Evolutionary conservation across 352 stramenopile genomes (phyloP).

Genomic region (Hyaloperonospora arabidopsidis): DNA sequence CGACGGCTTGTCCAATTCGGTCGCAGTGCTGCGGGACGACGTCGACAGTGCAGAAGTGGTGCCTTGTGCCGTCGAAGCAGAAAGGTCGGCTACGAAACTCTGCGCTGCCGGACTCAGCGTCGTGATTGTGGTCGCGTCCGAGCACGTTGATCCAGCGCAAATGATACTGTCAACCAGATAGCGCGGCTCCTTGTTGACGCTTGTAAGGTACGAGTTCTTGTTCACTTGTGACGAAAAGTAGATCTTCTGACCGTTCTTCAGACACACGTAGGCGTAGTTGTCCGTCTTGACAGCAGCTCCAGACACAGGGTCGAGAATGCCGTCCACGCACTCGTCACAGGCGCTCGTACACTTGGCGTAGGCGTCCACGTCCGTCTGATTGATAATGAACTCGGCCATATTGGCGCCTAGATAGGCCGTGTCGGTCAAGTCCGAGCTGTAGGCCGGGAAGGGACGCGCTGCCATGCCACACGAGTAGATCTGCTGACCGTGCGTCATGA

Average conservation of each 20-base stretch:
- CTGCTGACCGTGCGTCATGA: conserved; percentile 46
- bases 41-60: conserved; percentile 13
- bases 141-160: conserved; percentile 46
- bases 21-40: conserved; percentile 18
- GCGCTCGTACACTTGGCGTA: conserved; percentile 30
- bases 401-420: conserved; percentile 66
- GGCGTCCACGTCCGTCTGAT: conserved; percentile 34
- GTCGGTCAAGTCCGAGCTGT: conserved; percentile 57
- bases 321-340: conserved; percentile 43
- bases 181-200: conserved; percentile 44
- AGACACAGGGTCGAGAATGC: conserved; percentile 59
- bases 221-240: conserved; percentile 70
- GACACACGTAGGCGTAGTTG: conserved; percentile 68
- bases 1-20: conserved; percentile 17
- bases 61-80: conserved; percentile 16
- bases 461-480: conserved; percentile 78
- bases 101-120: conserved; percentile 41
- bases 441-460: conserved; percentile 33
- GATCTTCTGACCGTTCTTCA: conserved; percentile 75
- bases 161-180: conserved; percentile 47
- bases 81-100: conserved; percentile 26
- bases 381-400: conserved; percentile 46
- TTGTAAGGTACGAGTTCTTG: conserved; percentile 56
- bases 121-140: conserved; percentile 53
- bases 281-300: conserved; percentile 41